Base-by-base conservation (phyloP, 352 stramenopile genomes). In the Pythium scleroteichum region DNA sequence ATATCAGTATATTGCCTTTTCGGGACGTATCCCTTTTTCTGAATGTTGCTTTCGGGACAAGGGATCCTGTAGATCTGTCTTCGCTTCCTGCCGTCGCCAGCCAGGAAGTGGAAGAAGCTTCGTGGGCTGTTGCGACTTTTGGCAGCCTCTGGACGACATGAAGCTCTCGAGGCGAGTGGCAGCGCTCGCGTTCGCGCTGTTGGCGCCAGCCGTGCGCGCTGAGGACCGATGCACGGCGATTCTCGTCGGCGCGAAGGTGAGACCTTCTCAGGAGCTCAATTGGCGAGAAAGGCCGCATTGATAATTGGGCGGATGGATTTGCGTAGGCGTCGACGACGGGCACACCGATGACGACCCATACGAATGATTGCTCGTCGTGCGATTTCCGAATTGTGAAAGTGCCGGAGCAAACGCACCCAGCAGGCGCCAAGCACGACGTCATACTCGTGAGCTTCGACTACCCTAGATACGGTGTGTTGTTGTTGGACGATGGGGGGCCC, bases 311-410 rank as follows among this genome's bases (percentile, higher is more conserved):
- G 4, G 40, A 7, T 47, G 40, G 5, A 17, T 3, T 26, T 20
- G 26, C 46, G 13, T 20, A 92, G 71, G 78, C 79, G 20, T 89
- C 81, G 2, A 79, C 75, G 4, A 92, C 76, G 16, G 69, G 69
- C 2, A 66, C 83, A 16, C 78, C 85, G 27, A 93, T 94, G 79
- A 90, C 82, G 39, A 92, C 85, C 17, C 85, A 94, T 66, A 88
- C 85, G 41, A 90, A 85, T 62, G 85, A 94, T 66, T 93, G 85
- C 60, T 90, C 73, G 55, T 88, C 71, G 23, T 92, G 85, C 56
- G 85, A 94, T 66, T 94, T 92, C 58, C 85, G 85, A 38, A 76
- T 93, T 62, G 80, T 66, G 57, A 94, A 93, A 39, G 81, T 94
- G 44, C 85, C 85, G 4, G 71, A 73, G 23, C 69, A 84, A 54